Percentiles rank a stretch among this genome's conserved stretches.
These are phyloP conservation scores for Zygosaccharomyces lentus DNA, from an alignment of 805 yeast genomes.

Conservation along the genomic window DNA sequence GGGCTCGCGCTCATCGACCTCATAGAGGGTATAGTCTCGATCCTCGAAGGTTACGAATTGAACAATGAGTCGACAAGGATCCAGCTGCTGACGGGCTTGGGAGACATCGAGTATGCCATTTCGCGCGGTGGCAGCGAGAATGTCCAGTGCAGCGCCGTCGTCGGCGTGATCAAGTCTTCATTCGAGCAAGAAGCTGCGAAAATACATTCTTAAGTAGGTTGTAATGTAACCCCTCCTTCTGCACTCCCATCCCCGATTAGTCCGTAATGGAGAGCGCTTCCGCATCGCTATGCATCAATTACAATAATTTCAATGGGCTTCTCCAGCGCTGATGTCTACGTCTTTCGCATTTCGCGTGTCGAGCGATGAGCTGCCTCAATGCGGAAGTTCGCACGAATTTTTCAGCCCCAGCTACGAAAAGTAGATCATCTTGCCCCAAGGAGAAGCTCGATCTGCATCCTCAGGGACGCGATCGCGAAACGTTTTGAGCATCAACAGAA, in stretches of 20 bases:
- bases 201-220: conserved; percentile 4
- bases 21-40: conserved; percentile 67
- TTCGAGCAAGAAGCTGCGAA: conserved; percentile 35
- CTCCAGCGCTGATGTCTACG: neutral
- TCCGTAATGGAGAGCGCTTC: neutral
- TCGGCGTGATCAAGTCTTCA: conserved; percentile 70
- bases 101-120: conserved; percentile 87
- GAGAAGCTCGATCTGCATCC: neutral
- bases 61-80: conserved; percentile 53
- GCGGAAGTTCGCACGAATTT: conserved; percentile 5
- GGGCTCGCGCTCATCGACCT: conserved; percentile 91
- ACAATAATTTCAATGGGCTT: neutral
- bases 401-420: conserved; percentile 1
- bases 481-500: neutral
- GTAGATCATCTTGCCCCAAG: conserved; percentile 2
- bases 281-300: neutral
- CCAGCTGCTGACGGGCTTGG: conserved; percentile 60
- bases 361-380: conserved; percentile 1
- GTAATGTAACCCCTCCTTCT: neutral
- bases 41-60: conserved; percentile 65
- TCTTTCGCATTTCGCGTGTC: conserved; percentile 1
- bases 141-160: conserved; percentile 83
- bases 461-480: conserved; percentile 7
- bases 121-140: conserved; percentile 90
- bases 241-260: neutral